Evolutionary conservation across 768 basidiomycete genomes (phyloP), one percentile per base, ranked within the genome.

Genomic region (Fistulinella prunicolor): DNA sequence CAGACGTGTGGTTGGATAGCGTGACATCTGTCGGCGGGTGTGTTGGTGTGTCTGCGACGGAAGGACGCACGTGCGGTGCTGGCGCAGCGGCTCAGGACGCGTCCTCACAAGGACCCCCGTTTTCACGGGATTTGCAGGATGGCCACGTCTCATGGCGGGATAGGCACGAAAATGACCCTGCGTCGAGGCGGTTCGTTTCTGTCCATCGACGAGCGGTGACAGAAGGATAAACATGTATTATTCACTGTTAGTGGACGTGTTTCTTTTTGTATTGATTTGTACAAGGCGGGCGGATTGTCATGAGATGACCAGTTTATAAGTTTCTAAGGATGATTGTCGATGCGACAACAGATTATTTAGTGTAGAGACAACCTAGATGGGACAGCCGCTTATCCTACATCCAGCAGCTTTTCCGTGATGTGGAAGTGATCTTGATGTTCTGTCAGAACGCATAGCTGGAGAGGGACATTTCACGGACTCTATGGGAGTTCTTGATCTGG

Each of bases 131-230:
- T 17, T 20, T 9, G 19, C 34, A 14, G 5, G 41, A 41, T 3
- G n/a, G n/a, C n/a, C 9, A 7, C 16, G 21, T 51, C 16, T 58
- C 58, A 1, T 61, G 61, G 62, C 51, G 58, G 12, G 56, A 61
- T n/a, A 61, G 45, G 41, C 32, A 55, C 22, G 47, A 57, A 9
- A 60, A 61, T n/a, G 46, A 62, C 39, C 58, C 58, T 21, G 49
- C 55, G 8, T 61, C 58, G 23, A 48, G 51, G 20, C 50, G 50
- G 16, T 37, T 45, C 9, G 20, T 12, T 3, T 37, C 36, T 16
- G 39, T 12, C 19, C 50, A 51, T 41, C 44, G 36, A 35, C 61
- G 58, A 3, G 40, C 44, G 8, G n/a, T 30, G 50, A 57, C 52
- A 5, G 22, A 38, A 1, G 49, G 47, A 14, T 49, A 10, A 30